Conservation (phyloP, 371 early-diverging fungal genomes). For the Rhizopus microsporus region DNA sequence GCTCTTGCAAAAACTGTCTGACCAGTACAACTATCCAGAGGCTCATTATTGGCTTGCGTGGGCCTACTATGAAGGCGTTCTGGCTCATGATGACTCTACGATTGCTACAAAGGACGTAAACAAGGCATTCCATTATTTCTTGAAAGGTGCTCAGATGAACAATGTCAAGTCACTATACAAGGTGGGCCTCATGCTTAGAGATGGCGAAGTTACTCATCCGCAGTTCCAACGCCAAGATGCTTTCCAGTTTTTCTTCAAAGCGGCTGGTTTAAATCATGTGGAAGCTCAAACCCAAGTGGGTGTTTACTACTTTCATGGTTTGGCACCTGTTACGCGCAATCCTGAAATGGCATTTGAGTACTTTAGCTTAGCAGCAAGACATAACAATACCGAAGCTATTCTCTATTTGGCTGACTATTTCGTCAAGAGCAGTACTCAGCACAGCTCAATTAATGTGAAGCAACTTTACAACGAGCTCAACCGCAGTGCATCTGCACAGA, state of each 20-base stretch:
- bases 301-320: conserved; percentile 13
- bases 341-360: conserved; percentile 14
- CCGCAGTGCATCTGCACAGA: conserved; percentile 6
- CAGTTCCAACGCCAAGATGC: conserved; percentile 9
- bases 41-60: conserved; percentile 21
- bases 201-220: not conserved
- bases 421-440: conserved; percentile 7
- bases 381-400: conserved; percentile 17
- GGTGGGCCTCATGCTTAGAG: conserved; percentile 19
- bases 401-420: conserved; percentile 27
- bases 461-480: conserved; percentile 13
- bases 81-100: conserved; percentile 2
- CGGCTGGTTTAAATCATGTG: conserved; percentile 13
- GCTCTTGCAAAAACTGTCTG: conserved; percentile 16
- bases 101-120: conserved; percentile 1
- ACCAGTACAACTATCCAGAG: conserved; percentile 15
- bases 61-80: conserved; percentile 19
- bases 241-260: conserved; percentile 13
- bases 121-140: conserved; percentile 11
- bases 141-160: conserved; percentile 11
- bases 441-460: conserved; percentile 3
- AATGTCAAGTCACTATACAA: conserved; percentile 6
- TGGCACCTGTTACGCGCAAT: conserved; percentile 6
- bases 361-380: conserved; percentile 20
- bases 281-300: conserved; percentile 21